Conservation (phyloP, 805 yeast genomes). For the Ogataea paraovalis region DNA sequence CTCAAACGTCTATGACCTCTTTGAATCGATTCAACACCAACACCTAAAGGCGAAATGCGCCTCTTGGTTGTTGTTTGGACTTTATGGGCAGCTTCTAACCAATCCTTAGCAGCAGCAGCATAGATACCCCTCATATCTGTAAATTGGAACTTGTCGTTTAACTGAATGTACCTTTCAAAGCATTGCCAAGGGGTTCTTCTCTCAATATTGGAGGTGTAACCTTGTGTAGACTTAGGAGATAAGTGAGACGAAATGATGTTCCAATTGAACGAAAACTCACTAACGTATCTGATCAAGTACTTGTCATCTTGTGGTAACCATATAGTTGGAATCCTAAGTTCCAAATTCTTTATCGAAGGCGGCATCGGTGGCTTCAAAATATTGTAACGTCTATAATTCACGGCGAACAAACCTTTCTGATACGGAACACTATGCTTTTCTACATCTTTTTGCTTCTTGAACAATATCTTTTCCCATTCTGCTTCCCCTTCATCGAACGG, state of each 20-base stretch:
- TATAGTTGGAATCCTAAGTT: constrained; percentile 83
- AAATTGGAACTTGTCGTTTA: constrained; percentile 83
- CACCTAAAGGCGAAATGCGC: constrained; percentile 87
- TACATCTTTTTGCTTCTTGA: constrained; percentile 43
- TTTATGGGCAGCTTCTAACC: constrained; percentile 89
- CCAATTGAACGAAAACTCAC: constrained; percentile 91
- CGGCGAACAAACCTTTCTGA: constrained; percentile 55
- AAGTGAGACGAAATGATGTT: constrained; percentile 81
- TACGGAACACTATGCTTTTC: constrained; percentile 37
- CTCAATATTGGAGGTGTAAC: constrained; percentile 83
- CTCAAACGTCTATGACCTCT: constrained; percentile 87
- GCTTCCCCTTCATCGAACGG: constrained; percentile 63
- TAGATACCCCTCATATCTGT: constrained; percentile 84
- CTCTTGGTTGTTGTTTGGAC: constrained; percentile 86
- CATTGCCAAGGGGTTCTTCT: constrained; percentile 99
- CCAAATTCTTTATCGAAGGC: constrained; percentile 76
- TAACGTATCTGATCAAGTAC: constrained; percentile 70
- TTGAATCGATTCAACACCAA: constrained; percentile 88
- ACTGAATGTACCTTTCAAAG: constrained; percentile 91
- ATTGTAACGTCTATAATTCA: constrained; percentile 51
- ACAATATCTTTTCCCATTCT: constrained; percentile 54
- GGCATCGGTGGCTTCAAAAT: constrained; percentile 86
- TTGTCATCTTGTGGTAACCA: constrained; percentile 96
- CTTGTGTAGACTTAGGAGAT: constrained; percentile 58
- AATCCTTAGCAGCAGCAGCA: constrained; percentile 78